phyloP scores from a whole-genome alignment of 148 eudicot genomes.

The Nyssa sinensis region DNA sequence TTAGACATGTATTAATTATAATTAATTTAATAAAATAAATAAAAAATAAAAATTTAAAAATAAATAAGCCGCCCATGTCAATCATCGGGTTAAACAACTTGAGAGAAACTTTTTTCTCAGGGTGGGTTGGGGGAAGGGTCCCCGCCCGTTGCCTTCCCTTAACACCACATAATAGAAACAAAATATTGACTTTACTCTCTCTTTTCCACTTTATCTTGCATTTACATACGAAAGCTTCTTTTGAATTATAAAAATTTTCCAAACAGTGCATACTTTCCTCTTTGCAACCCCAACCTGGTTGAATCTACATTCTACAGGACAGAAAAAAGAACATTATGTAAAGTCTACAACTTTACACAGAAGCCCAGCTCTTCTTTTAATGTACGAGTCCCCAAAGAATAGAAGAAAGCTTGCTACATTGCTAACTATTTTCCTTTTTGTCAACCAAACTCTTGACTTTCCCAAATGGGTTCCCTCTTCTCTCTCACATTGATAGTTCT shows the following conservation, averaged over 20 bases:
- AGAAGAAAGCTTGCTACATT: no score
- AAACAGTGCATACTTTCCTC: conserved; percentile 20
- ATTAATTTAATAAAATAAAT: no score
- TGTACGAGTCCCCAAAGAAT: background rate
- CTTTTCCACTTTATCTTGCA: conserved; percentile 10
- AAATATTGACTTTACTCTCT: no score
- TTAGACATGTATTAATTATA: no score
- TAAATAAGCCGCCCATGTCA: no score
- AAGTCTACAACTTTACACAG: background rate
- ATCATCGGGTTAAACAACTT: no score
- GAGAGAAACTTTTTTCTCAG: no score
- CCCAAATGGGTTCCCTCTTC: conserved; percentile 57
- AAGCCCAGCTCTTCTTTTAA: background rate
- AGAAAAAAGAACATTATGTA: background rate
- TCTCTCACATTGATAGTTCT: conserved; percentile 29
- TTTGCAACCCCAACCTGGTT: background rate
- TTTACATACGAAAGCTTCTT: conserved; percentile 13
- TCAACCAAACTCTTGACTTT: conserved; percentile 17
- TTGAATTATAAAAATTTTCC: no score
- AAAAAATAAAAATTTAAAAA: no score
- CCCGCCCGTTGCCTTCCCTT: no score
- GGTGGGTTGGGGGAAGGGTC: no score
- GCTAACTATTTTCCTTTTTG: conserved; percentile 9
- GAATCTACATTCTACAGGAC: background rate
- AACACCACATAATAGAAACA: no score